These are phyloP conservation scores for Asterella californica DNA, from an alignment of 225 moss, liverwort and hornwort genomes.

Conservation along the genomic window DNA sequence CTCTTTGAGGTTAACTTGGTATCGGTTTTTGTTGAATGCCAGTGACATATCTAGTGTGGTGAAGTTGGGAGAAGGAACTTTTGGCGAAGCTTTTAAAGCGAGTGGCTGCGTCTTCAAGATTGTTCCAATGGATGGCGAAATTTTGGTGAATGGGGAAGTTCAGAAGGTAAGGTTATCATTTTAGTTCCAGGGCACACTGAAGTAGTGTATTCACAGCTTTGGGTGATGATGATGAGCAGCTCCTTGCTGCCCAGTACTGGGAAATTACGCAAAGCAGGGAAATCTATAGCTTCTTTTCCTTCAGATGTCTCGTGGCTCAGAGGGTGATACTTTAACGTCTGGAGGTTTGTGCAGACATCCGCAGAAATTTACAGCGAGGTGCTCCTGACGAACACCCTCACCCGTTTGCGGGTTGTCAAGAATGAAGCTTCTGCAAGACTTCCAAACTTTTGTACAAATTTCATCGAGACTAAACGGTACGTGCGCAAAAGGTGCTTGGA, in stretches of 20 bases:
- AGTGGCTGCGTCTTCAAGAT: constrained; percentile 85
- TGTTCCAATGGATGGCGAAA: constrained; percentile 91
- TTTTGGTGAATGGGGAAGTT: constrained; percentile 85
- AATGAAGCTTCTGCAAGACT: constrained; percentile 31
- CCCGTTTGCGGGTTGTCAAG: constrained; percentile 66
- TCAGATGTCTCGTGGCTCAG: too few species aligned
- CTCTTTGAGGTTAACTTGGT: neutral
- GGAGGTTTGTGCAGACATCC: constrained; percentile 55
- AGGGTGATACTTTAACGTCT: neutral
- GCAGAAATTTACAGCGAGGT: constrained; percentile 94
- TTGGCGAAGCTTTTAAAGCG: constrained; percentile 96
- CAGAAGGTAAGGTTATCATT: constrained; percentile 62
- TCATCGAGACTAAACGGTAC: constrained; percentile 88
- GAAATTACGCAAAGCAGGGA: too few species aligned
- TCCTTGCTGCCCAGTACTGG: neutral
- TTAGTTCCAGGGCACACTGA: neutral
- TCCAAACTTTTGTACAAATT: constrained; percentile 70
- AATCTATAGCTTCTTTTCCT: too few species aligned
- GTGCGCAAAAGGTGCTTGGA: neutral
- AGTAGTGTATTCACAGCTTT: neutral
- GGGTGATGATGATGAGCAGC: neutral
- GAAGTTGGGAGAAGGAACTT: constrained; percentile 96
- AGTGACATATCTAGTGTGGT: constrained; percentile 61
- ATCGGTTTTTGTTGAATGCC: constrained; percentile 19
- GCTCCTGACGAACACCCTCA: constrained; percentile 73